These are phyloP conservation scores for Quercus berberidifolia DNA, from an alignment of 306 rosid genomes.

Conservation along the genomic window DNA sequence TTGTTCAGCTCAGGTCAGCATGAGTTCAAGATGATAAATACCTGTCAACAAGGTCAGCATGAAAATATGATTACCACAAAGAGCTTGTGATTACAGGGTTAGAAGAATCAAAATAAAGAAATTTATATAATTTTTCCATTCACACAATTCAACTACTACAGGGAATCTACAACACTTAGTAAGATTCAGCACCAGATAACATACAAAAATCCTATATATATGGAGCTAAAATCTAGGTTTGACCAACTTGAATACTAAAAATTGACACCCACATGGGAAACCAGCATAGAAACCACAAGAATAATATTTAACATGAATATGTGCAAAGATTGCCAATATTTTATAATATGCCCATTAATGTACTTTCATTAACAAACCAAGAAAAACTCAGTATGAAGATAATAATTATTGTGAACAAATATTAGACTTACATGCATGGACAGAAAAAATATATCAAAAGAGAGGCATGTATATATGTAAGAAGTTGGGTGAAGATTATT, in stretches of 20 bases:
- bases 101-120: not conserved
- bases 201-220: not conserved
- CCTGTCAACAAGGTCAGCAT: conserved; percentile 22
- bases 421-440: conserved; percentile 37
- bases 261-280: conserved; percentile 25
- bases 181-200: conserved; percentile 25
- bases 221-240: not conserved
- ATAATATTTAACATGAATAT: conserved; percentile 10
- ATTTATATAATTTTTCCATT: not conserved
- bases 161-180: conserved; percentile 22
- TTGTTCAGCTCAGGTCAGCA: conserved; percentile 26
- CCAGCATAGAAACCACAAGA: conserved; percentile 6
- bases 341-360: not conserved
- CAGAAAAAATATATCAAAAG: conserved; percentile 7
- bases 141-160: conserved; percentile 2
- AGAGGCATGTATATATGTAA: not conserved
- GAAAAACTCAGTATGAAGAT: conserved; percentile 25
- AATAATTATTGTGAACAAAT: not conserved
- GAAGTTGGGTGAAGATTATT: not conserved
- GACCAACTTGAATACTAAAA: conserved; percentile 21
- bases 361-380: conserved; percentile 13
- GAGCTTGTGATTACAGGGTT: not conserved
- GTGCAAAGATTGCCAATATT: not conserved
- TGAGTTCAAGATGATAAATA: conserved; percentile 18
- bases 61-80: conserved; percentile 19